Evolutionary conservation across 2,329 filamentous ascomycete species (phyloP).

Genomic region (Emmonsiellopsis sp.): DNA sequence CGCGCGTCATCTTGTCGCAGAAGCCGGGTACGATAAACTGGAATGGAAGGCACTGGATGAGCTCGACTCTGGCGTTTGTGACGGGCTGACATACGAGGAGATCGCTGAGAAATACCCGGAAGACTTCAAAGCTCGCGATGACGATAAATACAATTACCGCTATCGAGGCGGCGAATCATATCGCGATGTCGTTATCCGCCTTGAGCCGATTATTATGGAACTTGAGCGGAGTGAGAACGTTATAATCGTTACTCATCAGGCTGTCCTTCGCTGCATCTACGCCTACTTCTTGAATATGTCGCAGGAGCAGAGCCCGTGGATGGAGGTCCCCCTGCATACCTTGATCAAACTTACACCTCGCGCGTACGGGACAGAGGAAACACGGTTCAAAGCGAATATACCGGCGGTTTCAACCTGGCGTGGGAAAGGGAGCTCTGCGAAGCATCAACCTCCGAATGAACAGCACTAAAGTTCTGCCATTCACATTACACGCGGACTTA

Average conservation of each 20-base stretch:
- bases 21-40: constrained; percentile 72
- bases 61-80: constrained; percentile 91
- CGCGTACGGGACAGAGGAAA: constrained; percentile 87
- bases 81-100: constrained; percentile 90
- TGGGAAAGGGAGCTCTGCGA: constrained; percentile 84
- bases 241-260: constrained; percentile 95
- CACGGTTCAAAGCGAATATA: constrained; percentile 81
- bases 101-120: constrained; percentile 87
- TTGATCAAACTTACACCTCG: constrained; percentile 93
- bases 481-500: not conserved
- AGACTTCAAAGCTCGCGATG: constrained; percentile 89
- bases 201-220: constrained; percentile 99
- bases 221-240: constrained; percentile 93
- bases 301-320: constrained; percentile 90
- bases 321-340: constrained; percentile 94
- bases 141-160: constrained; percentile 99
- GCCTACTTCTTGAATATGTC: constrained; percentile 98
- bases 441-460: constrained; percentile 53
- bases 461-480: constrained; percentile 1
- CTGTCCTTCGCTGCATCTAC: constrained; percentile 92
- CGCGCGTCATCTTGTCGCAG: constrained; percentile 65
- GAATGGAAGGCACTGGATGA: constrained; percentile 99
- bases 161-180: constrained; percentile 95
- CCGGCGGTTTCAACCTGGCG: constrained; percentile 94
- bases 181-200: constrained; percentile 90